phyloP scores from a whole-genome alignment of 768 basidiomycete genomes.

The Clathrus columnatus region DNA sequence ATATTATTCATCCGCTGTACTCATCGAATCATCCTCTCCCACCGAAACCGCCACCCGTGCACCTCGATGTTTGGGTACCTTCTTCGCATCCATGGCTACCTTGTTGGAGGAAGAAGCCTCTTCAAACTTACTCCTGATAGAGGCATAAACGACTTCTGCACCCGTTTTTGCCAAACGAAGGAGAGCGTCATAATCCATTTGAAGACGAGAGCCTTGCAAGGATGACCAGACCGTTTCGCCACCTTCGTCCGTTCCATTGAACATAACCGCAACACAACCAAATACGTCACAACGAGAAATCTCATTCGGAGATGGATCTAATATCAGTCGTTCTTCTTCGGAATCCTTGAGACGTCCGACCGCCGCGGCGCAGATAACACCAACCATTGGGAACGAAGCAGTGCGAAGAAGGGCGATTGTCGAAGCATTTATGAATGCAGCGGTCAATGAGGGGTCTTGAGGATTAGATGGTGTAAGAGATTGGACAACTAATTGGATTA shows the following conservation, averaged over 20 bases:
- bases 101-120: background rate
- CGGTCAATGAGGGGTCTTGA: constrained; percentile 37
- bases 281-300: background rate
- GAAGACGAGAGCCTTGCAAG: constrained; percentile 3
- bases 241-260: background rate
- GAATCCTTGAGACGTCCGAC: constrained; percentile 30
- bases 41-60: background rate
- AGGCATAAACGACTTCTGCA: background rate
- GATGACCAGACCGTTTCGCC: constrained; percentile 8
- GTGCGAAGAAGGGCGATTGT: constrained; percentile 61
- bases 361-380: constrained; percentile 62
- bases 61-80: constrained; percentile 4
- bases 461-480: constrained; percentile 28
- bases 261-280: constrained; percentile 9
- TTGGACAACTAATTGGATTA: constrained; percentile 74
- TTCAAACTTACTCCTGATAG: background rate
- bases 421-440: constrained; percentile 63
- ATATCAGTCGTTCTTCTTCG: background rate
- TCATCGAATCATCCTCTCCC: background rate
- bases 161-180: constrained; percentile 6
- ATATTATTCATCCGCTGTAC: background rate
- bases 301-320: constrained; percentile 4
- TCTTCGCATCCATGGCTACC: too few relatives aligned
- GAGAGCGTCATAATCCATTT: constrained; percentile 5
- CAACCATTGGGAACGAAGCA: constrained; percentile 63